Conservation (phyloP, 2,329 filamentous ascomycete genomes). For the Fusarium newnesense region DNA sequence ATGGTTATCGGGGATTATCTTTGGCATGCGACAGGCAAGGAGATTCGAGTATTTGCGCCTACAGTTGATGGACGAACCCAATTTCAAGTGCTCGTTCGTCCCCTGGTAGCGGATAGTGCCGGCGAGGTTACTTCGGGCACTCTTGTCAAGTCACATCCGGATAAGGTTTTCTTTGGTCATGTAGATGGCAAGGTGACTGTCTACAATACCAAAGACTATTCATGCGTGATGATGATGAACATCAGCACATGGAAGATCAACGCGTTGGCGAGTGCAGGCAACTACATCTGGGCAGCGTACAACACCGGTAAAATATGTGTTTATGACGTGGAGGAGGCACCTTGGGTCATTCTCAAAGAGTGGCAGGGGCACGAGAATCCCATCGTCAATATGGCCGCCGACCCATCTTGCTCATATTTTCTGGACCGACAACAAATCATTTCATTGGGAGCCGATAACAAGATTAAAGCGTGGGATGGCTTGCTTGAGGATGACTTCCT, state of each 20-base stretch:
- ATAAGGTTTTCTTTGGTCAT: constrained; percentile 89
- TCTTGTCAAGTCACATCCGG: constrained; percentile 76
- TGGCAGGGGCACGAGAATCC: constrained; percentile 92
- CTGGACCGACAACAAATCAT: constrained; percentile 86
- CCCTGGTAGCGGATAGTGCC: constrained; percentile 75
- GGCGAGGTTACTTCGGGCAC: constrained; percentile 91
- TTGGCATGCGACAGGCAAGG: constrained; percentile 89
- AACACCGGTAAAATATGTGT: constrained; percentile 94
- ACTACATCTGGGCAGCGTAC: constrained; percentile 90
- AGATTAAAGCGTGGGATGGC: constrained; percentile 89
- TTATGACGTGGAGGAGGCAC: constrained; percentile 84
- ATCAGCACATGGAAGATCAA: constrained; percentile 97
- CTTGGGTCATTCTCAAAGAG: constrained; percentile 92
- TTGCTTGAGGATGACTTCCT: constrained; percentile 94
- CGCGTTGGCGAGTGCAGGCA: constrained; percentile 81
- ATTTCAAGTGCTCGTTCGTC: constrained; percentile 79
- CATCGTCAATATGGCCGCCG: constrained; percentile 79
- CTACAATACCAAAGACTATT: constrained; percentile 82
- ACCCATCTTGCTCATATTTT: constrained; percentile 85
- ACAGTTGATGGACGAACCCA: constrained; percentile 73
- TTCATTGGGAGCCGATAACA: constrained; percentile 87
- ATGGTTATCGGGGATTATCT: constrained; percentile 85
- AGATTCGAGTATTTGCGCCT: constrained; percentile 85
- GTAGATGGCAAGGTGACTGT: constrained; percentile 93
- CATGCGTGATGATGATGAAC: constrained; percentile 82